A percentile compares a stretch with the other conserved stretches of the same genome.
Evolutionary conservation across 305 asterid genomes (phyloP).

Genomic region (Andrographis paniculata): DNA sequence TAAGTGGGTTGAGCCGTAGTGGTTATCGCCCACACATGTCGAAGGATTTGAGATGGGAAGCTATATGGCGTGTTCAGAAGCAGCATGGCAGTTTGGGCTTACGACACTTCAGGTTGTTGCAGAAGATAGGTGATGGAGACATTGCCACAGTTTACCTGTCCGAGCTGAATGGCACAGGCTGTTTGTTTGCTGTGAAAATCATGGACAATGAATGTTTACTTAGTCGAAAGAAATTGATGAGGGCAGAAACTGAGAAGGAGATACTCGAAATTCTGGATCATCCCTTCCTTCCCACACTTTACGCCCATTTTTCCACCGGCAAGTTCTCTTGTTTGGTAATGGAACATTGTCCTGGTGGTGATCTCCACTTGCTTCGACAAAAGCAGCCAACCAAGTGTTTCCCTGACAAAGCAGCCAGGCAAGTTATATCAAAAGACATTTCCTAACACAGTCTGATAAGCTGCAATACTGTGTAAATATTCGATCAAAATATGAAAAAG

Average conservation of each 20-base stretch:
- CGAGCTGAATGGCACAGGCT: conserved; percentile 63
- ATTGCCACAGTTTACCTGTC: conserved; percentile 77
- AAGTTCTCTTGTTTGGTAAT: conserved; percentile 67
- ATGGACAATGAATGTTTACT: conserved; percentile 46
- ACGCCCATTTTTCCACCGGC: conserved; percentile 45
- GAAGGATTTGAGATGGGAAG: conserved; percentile 86
- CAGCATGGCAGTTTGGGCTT: conserved; percentile 52
- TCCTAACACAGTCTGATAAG: too few relatives aligned
- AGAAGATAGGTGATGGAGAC: conserved; percentile 85
- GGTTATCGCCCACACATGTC: conserved; percentile 87
- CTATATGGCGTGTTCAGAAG: conserved; percentile 52
- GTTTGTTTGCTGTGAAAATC: conserved; percentile 65
- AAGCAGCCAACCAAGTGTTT: conserved; percentile 55
- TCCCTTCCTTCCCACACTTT: conserved; percentile 70
- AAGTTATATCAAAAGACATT: conserved; percentile 1
- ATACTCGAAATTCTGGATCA: conserved; percentile 60
- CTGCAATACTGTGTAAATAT: neutral
- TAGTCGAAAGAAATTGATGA: conserved; percentile 37
- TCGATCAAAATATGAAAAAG: neutral
- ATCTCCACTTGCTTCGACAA: conserved; percentile 84
- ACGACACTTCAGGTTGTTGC: conserved; percentile 66
- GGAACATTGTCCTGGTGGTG: conserved; percentile 78
- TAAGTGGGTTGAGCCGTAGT: conserved; percentile 57
- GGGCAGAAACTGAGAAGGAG: conserved; percentile 65
- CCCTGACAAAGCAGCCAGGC: conserved; percentile 87